phyloP scores from a whole-genome alignment of 345 rosid genomes.

The Salix viminalis region DNA sequence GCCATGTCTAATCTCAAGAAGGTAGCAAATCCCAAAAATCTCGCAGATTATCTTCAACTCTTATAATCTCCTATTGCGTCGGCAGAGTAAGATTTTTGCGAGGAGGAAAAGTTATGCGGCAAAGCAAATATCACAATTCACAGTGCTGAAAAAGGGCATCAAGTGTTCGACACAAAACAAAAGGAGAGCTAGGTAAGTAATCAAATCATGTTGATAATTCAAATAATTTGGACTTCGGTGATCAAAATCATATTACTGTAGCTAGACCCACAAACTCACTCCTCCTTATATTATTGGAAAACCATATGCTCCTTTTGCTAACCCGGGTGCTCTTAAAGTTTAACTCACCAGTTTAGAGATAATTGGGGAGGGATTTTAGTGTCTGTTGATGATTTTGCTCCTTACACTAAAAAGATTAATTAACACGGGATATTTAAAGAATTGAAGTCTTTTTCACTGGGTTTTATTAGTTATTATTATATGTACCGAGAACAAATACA shows the following conservation, averaged over 20 bases:
- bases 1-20: background rate
- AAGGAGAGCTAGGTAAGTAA: background rate
- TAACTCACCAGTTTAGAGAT: too few species aligned
- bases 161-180: background rate
- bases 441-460: too few species aligned
- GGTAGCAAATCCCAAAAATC: conserved; percentile 36
- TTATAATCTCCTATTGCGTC: conserved; percentile 4
- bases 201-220: background rate
- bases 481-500: too few species aligned
- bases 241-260: background rate
- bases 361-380: too few species aligned
- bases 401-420: too few species aligned
- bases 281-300: background rate
- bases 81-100: background rate
- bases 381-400: too few species aligned
- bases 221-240: background rate
- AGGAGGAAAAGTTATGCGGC: background rate
- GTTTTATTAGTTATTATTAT: too few species aligned
- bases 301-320: background rate
- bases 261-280: background rate
- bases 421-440: too few species aligned
- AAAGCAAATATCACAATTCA: background rate
- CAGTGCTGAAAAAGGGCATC: background rate
- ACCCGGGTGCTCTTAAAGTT: background rate
- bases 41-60: conserved; percentile 14